Conservation (phyloP, 2,329 filamentous ascomycete species). For the Ophiostoma himal-ulmi region DNA sequence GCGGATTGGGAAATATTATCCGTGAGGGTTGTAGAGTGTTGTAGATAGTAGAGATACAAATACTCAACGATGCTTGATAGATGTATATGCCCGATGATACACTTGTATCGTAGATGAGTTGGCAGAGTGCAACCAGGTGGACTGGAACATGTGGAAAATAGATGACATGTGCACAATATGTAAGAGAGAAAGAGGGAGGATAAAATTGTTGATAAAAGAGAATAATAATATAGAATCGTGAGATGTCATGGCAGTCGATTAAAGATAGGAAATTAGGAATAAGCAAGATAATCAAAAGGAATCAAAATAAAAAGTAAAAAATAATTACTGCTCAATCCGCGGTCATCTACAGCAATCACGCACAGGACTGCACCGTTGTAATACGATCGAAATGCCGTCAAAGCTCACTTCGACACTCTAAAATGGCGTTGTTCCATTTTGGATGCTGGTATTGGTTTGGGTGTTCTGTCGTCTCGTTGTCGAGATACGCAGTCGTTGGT, state of each 20-base stretch:
- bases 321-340: not conserved
- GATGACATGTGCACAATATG: too few species aligned
- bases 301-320: not conserved
- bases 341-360: not conserved
- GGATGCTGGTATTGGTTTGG: not conserved
- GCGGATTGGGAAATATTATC: constrained; percentile 10
- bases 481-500: not conserved
- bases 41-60: not conserved
- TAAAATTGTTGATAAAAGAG: too few species aligned
- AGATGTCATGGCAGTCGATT: not conserved
- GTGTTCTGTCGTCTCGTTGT: too few species aligned
- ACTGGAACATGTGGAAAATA: too few species aligned
- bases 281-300: not conserved
- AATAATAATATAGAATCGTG: too few species aligned
- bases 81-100: not conserved
- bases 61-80: not conserved
- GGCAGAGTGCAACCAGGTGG: too few species aligned
- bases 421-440: not conserved
- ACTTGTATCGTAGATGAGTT: not conserved
- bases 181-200: too few species aligned
- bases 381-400: too few species aligned
- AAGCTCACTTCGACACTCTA: not conserved
- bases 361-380: not conserved
- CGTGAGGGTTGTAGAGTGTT: not conserved
- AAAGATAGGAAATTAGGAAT: not conserved